Conservation (phyloP, 495 filamentous ascomycete genomes). For the Astrothelium subdiscretum region DNA sequence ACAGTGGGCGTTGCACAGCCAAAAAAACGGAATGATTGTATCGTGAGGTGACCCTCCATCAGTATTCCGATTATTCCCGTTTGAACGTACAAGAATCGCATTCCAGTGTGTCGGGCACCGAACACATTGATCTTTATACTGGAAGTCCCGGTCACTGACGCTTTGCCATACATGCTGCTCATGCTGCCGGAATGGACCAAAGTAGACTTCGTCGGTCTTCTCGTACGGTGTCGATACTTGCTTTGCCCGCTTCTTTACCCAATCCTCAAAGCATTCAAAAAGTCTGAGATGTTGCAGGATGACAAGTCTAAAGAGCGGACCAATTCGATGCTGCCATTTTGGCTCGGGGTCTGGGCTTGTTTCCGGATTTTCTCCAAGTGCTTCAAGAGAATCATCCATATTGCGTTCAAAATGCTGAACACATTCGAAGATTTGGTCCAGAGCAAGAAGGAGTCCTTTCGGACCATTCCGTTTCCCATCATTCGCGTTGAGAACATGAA, state of each 20-base stretch:
- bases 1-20: too few relatives aligned
- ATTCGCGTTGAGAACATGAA: background rate
- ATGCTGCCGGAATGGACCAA: too few relatives aligned
- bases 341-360: background rate
- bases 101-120: too few relatives aligned
- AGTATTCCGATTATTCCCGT: too few relatives aligned
- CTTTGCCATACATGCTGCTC: too few relatives aligned
- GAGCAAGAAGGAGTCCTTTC: background rate
- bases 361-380: background rate
- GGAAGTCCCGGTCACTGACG: too few relatives aligned
- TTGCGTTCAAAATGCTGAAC: background rate
- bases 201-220: too few relatives aligned
- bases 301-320: background rate
- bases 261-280: background rate
- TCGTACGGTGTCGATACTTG: too few relatives aligned
- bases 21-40: too few relatives aligned
- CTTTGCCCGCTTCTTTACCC: background rate
- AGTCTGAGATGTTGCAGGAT: background rate
- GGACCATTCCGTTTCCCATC: background rate
- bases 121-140: too few relatives aligned
- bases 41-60: too few relatives aligned
- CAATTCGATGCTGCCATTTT: background rate
- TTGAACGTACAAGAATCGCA: too few relatives aligned
- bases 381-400: background rate
- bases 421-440: background rate